These are phyloP conservation scores for Mycosphaerelloides madeirae DNA, from an alignment of 2,329 filamentous ascomycete species.

Conservation along the genomic window DNA sequence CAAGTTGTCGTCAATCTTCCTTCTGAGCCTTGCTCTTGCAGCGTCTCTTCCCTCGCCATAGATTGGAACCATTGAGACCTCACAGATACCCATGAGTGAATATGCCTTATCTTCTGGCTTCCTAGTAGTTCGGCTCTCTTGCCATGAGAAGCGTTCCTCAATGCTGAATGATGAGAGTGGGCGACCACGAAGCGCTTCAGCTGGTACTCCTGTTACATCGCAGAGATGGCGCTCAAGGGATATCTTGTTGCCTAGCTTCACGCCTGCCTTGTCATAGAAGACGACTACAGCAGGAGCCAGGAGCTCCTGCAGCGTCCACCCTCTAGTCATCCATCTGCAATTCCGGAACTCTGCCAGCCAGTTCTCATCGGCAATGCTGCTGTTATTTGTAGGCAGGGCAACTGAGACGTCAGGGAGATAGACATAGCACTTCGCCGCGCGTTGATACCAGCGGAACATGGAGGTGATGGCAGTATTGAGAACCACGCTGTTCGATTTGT, in stretches of 20 bases:
- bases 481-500: constrained; percentile 16
- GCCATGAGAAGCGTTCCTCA: constrained; percentile 3
- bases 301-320: constrained; percentile 7
- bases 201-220: constrained; percentile 3
- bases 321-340: constrained; percentile 3
- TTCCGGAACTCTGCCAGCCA: neutral
- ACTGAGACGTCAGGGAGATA: constrained; percentile 6
- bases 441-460: constrained; percentile 18
- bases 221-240: neutral
- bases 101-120: constrained; percentile 14
- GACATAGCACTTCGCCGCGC: constrained; percentile 14
- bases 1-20: no score
- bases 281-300: constrained; percentile 1
- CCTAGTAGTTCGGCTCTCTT: neutral
- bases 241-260: constrained; percentile 1
- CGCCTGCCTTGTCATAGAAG: constrained; percentile 1
- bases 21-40: constrained; percentile 11
- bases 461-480: constrained; percentile 19
- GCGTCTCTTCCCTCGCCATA: constrained; percentile 13
- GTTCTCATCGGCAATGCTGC: neutral
- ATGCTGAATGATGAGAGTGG: neutral
- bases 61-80: constrained; percentile 6
- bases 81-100: constrained; percentile 15
- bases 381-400: neutral
- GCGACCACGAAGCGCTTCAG: neutral